Percentiles rank a stretch among this genome's conserved stretches.
Evolutionary conservation across 1,284 basidiomycete species (phyloP).

Genomic region (Meripilus lineatus): DNA sequence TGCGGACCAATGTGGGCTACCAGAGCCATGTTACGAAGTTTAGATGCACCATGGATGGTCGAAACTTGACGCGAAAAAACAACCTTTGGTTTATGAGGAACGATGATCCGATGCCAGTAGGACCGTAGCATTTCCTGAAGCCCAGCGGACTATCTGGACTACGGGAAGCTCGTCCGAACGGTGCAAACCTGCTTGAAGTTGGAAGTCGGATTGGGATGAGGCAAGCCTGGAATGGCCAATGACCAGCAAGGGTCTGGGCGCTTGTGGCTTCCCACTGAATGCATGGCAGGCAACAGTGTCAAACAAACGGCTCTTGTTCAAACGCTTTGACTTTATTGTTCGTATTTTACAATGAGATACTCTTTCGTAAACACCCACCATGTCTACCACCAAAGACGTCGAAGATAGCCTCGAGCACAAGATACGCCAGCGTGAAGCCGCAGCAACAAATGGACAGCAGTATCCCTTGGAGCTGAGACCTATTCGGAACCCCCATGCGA

Average conservation of each 20-base stretch:
- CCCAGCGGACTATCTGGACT: too few species aligned
- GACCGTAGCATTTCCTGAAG: too few species aligned
- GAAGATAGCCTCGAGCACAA: constrained; percentile 42
- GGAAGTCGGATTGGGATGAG: constrained; percentile 26
- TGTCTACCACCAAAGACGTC: constrained; percentile 11
- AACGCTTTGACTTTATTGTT: constrained; percentile 11
- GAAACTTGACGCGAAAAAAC: too few species aligned
- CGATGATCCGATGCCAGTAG: too few species aligned
- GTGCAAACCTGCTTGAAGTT: neutral
- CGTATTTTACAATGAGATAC: neutral
- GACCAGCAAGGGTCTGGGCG: too few species aligned
- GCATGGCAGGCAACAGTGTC: constrained; percentile 4
- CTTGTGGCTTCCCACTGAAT: too few species aligned
- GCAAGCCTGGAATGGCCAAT: too few species aligned
- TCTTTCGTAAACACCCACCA: constrained; percentile 8
- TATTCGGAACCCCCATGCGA: constrained; percentile 23
- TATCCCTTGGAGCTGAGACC: constrained; percentile 55
- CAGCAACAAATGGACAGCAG: constrained; percentile 14
- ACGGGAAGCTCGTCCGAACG: neutral
- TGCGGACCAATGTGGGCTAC: constrained; percentile 77
- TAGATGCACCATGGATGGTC: constrained; percentile 38
- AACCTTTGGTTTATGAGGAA: too few species aligned
- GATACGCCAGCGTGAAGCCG: constrained; percentile 36
- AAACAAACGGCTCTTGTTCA: constrained; percentile 3
- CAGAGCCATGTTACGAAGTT: constrained; percentile 72